A percentile compares a stretch with the other conserved stretches of the same genome.
phyloP scores from a whole-genome alignment of 495 filamentous ascomycete genomes.

The Astrothelium subdiscretum region DNA sequence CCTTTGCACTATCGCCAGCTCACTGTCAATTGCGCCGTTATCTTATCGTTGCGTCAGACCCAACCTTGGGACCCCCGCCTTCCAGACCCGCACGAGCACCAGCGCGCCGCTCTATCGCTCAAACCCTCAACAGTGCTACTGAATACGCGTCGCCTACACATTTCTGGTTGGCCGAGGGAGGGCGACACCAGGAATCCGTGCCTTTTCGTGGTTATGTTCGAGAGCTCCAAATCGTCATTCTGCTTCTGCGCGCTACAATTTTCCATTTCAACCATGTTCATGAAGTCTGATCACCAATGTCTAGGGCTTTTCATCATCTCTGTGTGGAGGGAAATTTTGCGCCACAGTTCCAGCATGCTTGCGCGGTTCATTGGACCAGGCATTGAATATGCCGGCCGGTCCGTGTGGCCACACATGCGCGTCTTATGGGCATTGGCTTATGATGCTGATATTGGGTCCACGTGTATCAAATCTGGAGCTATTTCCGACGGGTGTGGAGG shows the following conservation, averaged over 20 bases:
- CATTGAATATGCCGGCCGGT: slow-evolving; percentile 5
- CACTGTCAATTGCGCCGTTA: background rate
- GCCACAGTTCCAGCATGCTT: background rate
- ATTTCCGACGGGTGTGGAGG: slow-evolving; percentile 19
- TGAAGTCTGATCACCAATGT: background rate
- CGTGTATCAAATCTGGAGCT: slow-evolving; percentile 21
- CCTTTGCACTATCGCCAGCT: background rate
- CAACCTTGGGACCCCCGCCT: background rate
- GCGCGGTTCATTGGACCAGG: slow-evolving; percentile 5
- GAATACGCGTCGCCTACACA: background rate
- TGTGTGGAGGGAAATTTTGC: background rate
- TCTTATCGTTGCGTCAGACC: background rate
- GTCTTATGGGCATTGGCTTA: slow-evolving; percentile 10
- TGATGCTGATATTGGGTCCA: slow-evolving; percentile 14
- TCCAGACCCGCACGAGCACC: background rate
- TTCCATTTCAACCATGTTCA: background rate
- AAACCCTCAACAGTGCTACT: background rate
- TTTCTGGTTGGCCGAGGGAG: background rate
- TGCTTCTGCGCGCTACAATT: background rate
- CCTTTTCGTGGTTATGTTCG: background rate
- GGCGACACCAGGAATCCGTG: background rate
- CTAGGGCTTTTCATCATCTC: background rate
- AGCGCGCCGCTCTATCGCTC: background rate
- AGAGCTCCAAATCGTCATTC: background rate
- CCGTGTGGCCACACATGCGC: background rate